Percentiles rank a stretch among this genome's conserved stretches.
Evolutionary conservation across 768 basidiomycete genomes (phyloP).

Genomic region (Dacryopinax primogenitus): DNA sequence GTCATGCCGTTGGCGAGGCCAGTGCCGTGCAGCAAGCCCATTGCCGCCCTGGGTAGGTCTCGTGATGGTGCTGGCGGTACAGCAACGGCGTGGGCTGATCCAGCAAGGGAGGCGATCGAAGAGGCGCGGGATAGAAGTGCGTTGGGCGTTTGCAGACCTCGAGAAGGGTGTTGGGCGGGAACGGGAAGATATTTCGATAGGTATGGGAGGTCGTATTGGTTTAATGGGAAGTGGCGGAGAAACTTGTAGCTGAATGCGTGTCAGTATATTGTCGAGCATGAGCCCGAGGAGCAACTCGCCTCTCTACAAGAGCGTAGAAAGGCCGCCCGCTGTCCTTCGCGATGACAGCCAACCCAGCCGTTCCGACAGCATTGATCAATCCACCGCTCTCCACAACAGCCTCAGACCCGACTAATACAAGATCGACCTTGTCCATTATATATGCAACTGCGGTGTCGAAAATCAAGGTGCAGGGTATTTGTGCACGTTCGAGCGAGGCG

Average conservation of each 20-base stretch:
- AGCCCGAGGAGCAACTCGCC: constrained; percentile 32
- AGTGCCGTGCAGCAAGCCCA: background rate
- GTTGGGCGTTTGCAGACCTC: constrained; percentile 14
- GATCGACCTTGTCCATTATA: constrained; percentile 90
- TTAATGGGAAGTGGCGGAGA: constrained; percentile 86
- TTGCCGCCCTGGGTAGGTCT: background rate
- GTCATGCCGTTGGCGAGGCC: constrained; percentile 38
- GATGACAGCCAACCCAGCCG: constrained; percentile 92
- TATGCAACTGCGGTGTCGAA: constrained; percentile 95
- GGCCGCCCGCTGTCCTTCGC: constrained; percentile 91
- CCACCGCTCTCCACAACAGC: constrained; percentile 96
- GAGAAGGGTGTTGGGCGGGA: constrained; percentile 27
- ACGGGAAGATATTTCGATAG: constrained; percentile 63
- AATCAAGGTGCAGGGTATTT: constrained; percentile 87
- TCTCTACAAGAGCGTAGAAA: constrained; percentile 90
- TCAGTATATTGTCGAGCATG: background rate
- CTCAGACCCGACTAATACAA: constrained; percentile 92
- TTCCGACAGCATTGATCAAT: constrained; percentile 81
- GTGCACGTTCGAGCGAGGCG: constrained; percentile 70
- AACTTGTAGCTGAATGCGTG: constrained; percentile 71
- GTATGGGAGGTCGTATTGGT: constrained; percentile 78
- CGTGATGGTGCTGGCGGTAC: background rate
- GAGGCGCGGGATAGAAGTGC: constrained; percentile 15
- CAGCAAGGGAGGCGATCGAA: constrained; percentile 12
- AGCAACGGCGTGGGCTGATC: background rate